These are phyloP conservation scores for Lumnitzera racemosa DNA, from an alignment of 345 rosid species.

Conservation along the genomic window DNA sequence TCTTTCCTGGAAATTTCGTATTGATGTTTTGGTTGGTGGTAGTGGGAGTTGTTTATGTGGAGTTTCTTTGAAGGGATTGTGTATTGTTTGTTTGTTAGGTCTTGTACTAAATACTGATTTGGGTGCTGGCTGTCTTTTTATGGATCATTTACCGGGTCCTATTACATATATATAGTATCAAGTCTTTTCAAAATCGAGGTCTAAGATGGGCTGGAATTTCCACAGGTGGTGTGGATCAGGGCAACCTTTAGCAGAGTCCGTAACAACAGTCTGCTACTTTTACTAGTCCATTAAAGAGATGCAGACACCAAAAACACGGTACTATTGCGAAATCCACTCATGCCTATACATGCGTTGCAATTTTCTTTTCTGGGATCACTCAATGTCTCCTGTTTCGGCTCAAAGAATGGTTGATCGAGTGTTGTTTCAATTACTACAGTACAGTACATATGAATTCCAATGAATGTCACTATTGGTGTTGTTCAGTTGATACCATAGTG, in stretches of 20 bases:
- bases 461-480: no score
- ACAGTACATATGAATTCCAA: no score
- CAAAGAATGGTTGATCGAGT: not conserved
- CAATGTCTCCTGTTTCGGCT: not conserved
- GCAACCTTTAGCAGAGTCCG: constrained; percentile 22
- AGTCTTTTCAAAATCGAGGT: constrained; percentile 5
- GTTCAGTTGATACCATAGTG: no score
- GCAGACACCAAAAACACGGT: constrained; percentile 94
- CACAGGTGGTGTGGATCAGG: constrained; percentile 54
- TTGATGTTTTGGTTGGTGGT: constrained; percentile 60
- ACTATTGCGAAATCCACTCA: constrained; percentile 11
- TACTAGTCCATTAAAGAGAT: constrained; percentile 23
- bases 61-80: constrained; percentile 84
- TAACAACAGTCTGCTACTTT: constrained; percentile 10
- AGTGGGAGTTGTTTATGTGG: constrained; percentile 77
- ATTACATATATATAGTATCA: constrained; percentile 23
- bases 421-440: no score
- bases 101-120: constrained; percentile 26
- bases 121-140: constrained; percentile 17
- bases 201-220: constrained; percentile 13
- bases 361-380: not conserved
- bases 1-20: not conserved
- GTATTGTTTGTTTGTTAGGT: constrained; percentile 41
- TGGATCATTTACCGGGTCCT: constrained; percentile 9
- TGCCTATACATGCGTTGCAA: not conserved